These are phyloP conservation scores for Beta lomatogona DNA, from an alignment of 179 eudicot genomes.

Conservation along the genomic window DNA sequence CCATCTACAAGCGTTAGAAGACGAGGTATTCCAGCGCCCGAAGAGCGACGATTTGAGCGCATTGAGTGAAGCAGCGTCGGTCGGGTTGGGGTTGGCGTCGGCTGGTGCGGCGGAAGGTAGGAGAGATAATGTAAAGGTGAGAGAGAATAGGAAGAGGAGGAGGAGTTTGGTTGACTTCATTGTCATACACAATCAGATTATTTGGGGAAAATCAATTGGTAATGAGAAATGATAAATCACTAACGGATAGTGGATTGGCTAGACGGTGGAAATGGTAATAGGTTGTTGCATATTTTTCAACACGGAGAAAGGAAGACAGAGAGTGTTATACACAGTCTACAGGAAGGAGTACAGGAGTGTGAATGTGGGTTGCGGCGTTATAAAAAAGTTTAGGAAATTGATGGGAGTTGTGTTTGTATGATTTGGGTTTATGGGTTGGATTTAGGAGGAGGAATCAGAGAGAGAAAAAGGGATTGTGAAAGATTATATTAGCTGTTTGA, in stretches of 20 bases:
- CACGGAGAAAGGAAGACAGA: not conserved
- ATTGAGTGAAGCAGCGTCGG: slow-evolving; percentile 44
- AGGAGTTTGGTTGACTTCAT: slow-evolving; percentile 3
- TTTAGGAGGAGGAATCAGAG: not conserved
- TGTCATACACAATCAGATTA: not conserved
- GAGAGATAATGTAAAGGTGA: slow-evolving; percentile 10
- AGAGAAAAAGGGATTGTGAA: not conserved
- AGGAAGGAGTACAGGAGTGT: no score
- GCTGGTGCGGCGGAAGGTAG: slow-evolving; percentile 27
- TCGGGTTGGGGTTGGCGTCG: slow-evolving; percentile 27
- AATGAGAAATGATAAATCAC: no score
- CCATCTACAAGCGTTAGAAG: slow-evolving; percentile 53
- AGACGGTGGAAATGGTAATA: not conserved
- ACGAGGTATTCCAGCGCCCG: slow-evolving; percentile 69
- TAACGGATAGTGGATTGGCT: no score
- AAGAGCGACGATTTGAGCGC: slow-evolving; percentile 51
- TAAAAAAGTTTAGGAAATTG: not conserved
- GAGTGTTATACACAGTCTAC: no score
- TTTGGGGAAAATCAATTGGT: not conserved
- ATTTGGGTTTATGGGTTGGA: not conserved
- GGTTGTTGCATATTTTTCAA: not conserved
- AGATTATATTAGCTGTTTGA: not conserved
- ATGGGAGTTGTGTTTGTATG: not conserved
- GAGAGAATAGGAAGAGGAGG: not conserved
- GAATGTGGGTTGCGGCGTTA: not conserved